These are phyloP conservation scores for Penicillium riverlandense DNA, from an alignment of 495 filamentous ascomycete genomes.

Conservation along the genomic window DNA sequence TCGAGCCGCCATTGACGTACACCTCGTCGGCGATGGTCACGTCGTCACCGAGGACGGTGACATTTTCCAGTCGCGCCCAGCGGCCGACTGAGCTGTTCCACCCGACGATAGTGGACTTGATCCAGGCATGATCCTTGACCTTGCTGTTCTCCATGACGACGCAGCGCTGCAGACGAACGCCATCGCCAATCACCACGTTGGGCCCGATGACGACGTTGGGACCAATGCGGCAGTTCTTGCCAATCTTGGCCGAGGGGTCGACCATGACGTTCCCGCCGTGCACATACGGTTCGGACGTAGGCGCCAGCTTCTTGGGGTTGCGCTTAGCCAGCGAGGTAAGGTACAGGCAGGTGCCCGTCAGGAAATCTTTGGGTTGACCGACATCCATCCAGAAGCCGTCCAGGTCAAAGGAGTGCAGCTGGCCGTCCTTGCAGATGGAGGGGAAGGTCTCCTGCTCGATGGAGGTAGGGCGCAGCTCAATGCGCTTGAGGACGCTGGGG, in stretches of 20 bases:
- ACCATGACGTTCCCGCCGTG: slow-evolving; percentile 96
- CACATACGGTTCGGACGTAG: slow-evolving; percentile 71
- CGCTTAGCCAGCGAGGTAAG: slow-evolving; percentile 90
- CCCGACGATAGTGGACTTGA: slow-evolving; percentile 98
- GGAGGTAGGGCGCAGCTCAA: slow-evolving; percentile 95
- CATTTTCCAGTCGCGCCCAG: slow-evolving; percentile 97
- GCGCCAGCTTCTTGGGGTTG: slow-evolving; percentile 75
- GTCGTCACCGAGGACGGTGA: slow-evolving; percentile 94
- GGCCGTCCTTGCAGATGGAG: slow-evolving; percentile 80
- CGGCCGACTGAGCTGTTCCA: slow-evolving; percentile 96
- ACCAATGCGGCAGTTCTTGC: slow-evolving; percentile 96
- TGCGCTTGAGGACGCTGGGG: slow-evolving; percentile 80
- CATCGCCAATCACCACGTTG: slow-evolving; percentile 90
- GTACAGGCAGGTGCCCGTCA: slow-evolving; percentile 94
- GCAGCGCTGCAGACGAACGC: slow-evolving; percentile 89
- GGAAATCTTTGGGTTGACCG: slow-evolving; percentile 97
- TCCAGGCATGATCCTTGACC: slow-evolving; percentile 98
- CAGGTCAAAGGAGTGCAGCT: slow-evolving; percentile 95
- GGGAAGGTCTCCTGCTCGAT: slow-evolving; percentile 99
- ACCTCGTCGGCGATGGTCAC: slow-evolving; percentile 99
- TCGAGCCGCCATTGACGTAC: slow-evolving; percentile 95
- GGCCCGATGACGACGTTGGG: slow-evolving; percentile 97
- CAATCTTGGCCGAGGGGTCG: slow-evolving; percentile 91
- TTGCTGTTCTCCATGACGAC: slow-evolving; percentile 84
- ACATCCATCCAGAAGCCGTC: slow-evolving; percentile 99